Conservation (phyloP, 2,329 filamentous ascomycete species). For the Conoideocrella luteorostrata region DNA sequence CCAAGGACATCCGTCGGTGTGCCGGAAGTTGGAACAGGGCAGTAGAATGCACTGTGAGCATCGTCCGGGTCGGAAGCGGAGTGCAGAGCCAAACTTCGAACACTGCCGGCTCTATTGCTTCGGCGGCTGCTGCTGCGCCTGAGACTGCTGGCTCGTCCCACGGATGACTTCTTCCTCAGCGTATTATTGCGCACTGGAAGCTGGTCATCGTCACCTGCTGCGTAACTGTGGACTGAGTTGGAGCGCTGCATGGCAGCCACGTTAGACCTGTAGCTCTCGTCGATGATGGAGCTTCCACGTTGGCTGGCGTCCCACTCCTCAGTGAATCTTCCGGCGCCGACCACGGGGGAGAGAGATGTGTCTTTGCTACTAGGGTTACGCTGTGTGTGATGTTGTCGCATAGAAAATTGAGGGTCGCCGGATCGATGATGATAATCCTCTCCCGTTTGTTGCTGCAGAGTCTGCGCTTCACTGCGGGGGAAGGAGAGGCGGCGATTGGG, state of each 20-base stretch:
- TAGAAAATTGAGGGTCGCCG: constrained; percentile 10
- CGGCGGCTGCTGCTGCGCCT: constrained; percentile 74
- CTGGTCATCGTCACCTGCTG: constrained; percentile 37
- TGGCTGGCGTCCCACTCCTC: constrained; percentile 67
- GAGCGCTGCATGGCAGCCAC: constrained; percentile 49
- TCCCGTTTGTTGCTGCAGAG: constrained; percentile 12
- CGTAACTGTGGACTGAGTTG: constrained; percentile 50
- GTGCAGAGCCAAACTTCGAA: constrained; percentile 70
- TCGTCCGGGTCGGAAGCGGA: constrained; percentile 62
- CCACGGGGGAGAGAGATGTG: constrained; percentile 1
- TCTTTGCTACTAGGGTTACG: constrained; percentile 1
- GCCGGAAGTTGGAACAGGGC: constrained; percentile 80
- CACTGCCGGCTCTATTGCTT: constrained; percentile 79
- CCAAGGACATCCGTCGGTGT: constrained; percentile 84
- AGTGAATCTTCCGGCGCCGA: constrained; percentile 46
- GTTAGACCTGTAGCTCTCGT: constrained; percentile 29
- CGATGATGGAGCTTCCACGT: constrained; percentile 58
- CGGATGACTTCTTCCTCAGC: constrained; percentile 79
- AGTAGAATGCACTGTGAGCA: constrained; percentile 77
- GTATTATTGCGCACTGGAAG: constrained; percentile 56
- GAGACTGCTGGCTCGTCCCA: constrained; percentile 67
- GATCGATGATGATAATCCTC: constrained; percentile 8
- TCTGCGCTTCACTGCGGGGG: constrained; percentile 3
- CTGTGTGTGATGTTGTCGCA: constrained; percentile 17
- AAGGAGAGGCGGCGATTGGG: constrained; percentile 8